A percentile compares a stretch with the other conserved stretches of the same genome.
Evolutionary conservation across 139 green algal species (phyloP).

Genomic region (Haematococcus sp.): DNA sequence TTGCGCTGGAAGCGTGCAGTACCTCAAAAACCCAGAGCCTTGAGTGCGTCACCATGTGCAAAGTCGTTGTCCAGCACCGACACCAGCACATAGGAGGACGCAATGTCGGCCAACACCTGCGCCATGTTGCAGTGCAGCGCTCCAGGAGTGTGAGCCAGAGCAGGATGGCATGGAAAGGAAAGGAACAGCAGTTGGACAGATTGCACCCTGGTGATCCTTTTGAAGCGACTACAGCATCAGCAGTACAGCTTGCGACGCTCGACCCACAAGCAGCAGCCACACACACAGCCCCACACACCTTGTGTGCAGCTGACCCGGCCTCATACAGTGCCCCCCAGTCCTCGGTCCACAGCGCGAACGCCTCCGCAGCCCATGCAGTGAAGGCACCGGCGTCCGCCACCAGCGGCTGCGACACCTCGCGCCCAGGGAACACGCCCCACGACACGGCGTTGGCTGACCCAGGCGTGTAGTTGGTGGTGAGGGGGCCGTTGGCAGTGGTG

Average conservation of each 20-base stretch:
- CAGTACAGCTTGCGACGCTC: too few species aligned
- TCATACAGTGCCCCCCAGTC: slow-evolving; percentile 76
- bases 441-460: slow-evolving; percentile 72
- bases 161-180: too few species aligned
- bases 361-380: slow-evolving; percentile 82
- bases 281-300: slow-evolving; percentile 26
- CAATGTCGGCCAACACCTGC: not conserved
- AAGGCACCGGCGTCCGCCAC: slow-evolving; percentile 75
- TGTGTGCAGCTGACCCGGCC: slow-evolving; percentile 42
- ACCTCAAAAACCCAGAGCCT: slow-evolving; percentile 33
- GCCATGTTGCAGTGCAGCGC: not conserved
- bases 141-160: too few species aligned
- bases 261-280: too few species aligned
- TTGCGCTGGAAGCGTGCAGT: not conserved
- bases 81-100: slow-evolving; percentile 36
- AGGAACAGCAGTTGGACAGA: too few species aligned
- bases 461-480: slow-evolving; percentile 51
- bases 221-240: too few species aligned
- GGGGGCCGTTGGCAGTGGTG: slow-evolving; percentile 46
- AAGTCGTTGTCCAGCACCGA: slow-evolving; percentile 83
- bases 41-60: slow-evolving; percentile 67
- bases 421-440: slow-evolving; percentile 85
- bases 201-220: too few species aligned
- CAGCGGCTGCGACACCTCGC: slow-evolving; percentile 82
- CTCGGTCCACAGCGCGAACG: slow-evolving; percentile 74